These are phyloP conservation scores for Suhomyces guaymorum DNA, from an alignment of 1,139 yeast genomes.

Conservation along the genomic window DNA sequence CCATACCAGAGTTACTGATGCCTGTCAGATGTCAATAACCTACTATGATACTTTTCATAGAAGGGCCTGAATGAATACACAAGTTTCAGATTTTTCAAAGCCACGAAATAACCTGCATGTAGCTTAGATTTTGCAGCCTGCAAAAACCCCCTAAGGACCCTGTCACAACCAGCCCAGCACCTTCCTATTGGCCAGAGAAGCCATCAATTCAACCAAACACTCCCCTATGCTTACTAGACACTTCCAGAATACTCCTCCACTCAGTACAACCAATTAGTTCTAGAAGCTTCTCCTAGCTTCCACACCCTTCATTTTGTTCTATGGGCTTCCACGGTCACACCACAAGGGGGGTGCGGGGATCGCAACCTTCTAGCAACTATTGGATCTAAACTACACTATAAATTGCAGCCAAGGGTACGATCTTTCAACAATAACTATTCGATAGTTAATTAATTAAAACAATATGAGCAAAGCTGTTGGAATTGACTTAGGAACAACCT, in stretches of 20 bases:
- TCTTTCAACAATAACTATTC: background rate
- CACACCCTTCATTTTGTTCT: conserved; percentile 2
- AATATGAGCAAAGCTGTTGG: conserved; percentile 25
- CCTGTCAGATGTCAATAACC: too few species aligned
- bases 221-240: too few species aligned
- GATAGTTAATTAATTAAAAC: background rate
- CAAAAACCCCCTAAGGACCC: conserved; percentile 5
- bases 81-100: background rate
- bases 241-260: conserved; percentile 1
- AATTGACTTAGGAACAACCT: conserved; percentile 32
- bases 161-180: too few species aligned
- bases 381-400: conserved; percentile 6
- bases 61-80: too few species aligned
- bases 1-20: too few species aligned
- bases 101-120: background rate
- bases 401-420: conserved; percentile 5
- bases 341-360: conserved; percentile 12
- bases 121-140: conserved; percentile 6
- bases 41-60: too few species aligned
- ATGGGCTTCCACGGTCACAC: conserved; percentile 10
- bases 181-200: too few species aligned
- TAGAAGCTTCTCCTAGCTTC: conserved; percentile 4
- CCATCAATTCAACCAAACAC: too few species aligned
- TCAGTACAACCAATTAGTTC: conserved; percentile 2
- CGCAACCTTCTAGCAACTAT: conserved; percentile 10